phyloP scores from a whole-genome alignment of 2,329 filamentous ascomycete species.

The Fusarium hainanense region DNA sequence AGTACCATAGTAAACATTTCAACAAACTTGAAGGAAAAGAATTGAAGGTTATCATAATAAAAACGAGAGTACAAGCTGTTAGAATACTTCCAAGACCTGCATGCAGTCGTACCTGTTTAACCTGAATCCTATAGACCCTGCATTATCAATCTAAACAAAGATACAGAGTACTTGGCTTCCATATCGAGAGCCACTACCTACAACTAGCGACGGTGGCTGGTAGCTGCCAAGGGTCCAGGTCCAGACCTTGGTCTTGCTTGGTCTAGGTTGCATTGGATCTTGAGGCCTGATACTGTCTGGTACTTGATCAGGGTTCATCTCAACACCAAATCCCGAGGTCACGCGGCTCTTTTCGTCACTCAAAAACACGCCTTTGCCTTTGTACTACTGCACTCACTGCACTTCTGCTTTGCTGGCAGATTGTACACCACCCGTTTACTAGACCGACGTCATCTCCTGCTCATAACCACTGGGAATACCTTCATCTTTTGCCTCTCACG shows the following conservation, averaged over 20 bases:
- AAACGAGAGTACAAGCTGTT: background rate
- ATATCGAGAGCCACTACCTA: background rate
- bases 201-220: conserved; percentile 22
- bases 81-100: background rate
- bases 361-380: background rate
- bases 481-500: conserved; percentile 28
- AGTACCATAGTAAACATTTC: no score
- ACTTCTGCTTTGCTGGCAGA: conserved; percentile 7
- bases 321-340: conserved; percentile 13
- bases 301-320: background rate
- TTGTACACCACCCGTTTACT: background rate
- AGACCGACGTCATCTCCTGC: conserved; percentile 29
- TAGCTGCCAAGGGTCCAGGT: background rate
- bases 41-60: no score
- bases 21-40: background rate
- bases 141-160: conserved; percentile 18
- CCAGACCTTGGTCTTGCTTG: background rate
- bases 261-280: background rate
- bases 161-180: background rate
- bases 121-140: background rate
- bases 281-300: conserved; percentile 13
- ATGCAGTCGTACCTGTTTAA: background rate
- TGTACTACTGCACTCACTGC: background rate
- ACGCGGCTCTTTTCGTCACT: conserved; percentile 4
- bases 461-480: conserved; percentile 19